Evolutionary conservation across 2,329 filamentous ascomycete genomes (phyloP).

Genomic region (Exophiala xenobiotica): DNA sequence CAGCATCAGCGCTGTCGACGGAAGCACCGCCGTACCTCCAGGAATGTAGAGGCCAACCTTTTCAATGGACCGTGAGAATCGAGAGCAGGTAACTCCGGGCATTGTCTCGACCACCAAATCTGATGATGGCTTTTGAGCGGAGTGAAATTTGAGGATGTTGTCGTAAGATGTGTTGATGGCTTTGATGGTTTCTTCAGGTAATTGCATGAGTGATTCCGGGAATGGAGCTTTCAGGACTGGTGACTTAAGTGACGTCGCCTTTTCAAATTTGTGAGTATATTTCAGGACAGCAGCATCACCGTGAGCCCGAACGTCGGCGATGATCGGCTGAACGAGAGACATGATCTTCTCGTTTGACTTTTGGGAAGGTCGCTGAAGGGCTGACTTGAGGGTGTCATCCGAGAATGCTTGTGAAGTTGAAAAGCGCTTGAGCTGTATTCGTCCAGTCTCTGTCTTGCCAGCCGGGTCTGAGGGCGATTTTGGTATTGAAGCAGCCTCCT

Average conservation of each 20-base stretch:
- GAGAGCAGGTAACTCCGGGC: constrained; percentile 92
- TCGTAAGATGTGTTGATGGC: constrained; percentile 94
- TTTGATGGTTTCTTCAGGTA: constrained; percentile 77
- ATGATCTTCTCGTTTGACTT: constrained; percentile 93
- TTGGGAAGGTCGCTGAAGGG: constrained; percentile 85
- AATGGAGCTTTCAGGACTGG: constrained; percentile 90
- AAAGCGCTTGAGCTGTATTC: constrained; percentile 81
- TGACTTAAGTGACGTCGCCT: constrained; percentile 84
- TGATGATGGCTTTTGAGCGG: constrained; percentile 82
- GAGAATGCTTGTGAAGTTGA: constrained; percentile 53
- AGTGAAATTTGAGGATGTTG: constrained; percentile 92
- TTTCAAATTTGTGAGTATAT: constrained; percentile 98
- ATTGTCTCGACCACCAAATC: constrained; percentile 89
- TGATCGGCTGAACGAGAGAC: constrained; percentile 85
- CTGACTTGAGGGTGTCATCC: constrained; percentile 64
- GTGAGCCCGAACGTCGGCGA: constrained; percentile 76
- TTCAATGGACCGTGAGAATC: constrained; percentile 89
- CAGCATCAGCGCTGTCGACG: constrained; percentile 95
- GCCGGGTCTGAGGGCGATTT: constrained; percentile 54
- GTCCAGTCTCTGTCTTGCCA: constrained; percentile 48
- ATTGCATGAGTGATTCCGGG: constrained; percentile 77
- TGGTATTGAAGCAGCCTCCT: constrained; percentile 51
- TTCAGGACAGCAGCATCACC: constrained; percentile 86
- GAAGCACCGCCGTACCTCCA: constrained; percentile 93
- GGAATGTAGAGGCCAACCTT: constrained; percentile 95